These are phyloP conservation scores for Hyaloperonospora arabidopsidis DNA, from an alignment of 352 stramenopile species.

Conservation along the genomic window DNA sequence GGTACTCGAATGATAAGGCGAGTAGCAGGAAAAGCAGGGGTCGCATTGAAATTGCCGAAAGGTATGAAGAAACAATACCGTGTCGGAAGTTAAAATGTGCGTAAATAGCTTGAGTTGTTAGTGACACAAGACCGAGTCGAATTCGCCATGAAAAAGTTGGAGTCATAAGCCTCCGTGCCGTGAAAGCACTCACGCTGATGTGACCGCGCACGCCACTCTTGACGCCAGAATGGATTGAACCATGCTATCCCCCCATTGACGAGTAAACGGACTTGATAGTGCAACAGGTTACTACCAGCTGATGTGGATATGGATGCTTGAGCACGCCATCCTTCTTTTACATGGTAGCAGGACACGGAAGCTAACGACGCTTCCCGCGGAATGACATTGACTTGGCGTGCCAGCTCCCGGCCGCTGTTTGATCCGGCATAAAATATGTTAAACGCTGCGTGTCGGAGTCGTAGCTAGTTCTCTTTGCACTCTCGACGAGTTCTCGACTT, in stretches of 20 bases:
- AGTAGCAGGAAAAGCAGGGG: not conserved
- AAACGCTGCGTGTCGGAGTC: not conserved
- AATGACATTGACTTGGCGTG: not conserved
- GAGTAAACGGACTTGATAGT: not conserved
- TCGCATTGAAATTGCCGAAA: not conserved
- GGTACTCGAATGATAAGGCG: not conserved
- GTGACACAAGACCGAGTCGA: not conserved
- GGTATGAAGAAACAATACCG: not conserved
- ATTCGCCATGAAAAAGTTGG: not conserved
- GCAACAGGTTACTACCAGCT: not conserved
- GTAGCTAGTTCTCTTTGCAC: not conserved
- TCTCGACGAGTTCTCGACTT: not conserved
- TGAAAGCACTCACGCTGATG: not conserved
- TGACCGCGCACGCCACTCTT: not conserved
- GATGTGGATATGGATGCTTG: not conserved
- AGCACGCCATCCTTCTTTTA: not conserved
- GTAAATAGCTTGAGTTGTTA: not conserved
- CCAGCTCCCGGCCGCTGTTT: not conserved
- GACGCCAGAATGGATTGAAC: not conserved
- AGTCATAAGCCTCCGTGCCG: not conserved
- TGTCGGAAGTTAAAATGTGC: not conserved
- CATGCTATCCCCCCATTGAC: not conserved
- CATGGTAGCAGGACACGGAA: not conserved
- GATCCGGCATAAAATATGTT: not conserved
- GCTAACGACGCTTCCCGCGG: not conserved